These are phyloP conservation scores for Rhynchosporium secalis DNA, from an alignment of 2,329 filamentous ascomycete genomes.

Conservation along the genomic window DNA sequence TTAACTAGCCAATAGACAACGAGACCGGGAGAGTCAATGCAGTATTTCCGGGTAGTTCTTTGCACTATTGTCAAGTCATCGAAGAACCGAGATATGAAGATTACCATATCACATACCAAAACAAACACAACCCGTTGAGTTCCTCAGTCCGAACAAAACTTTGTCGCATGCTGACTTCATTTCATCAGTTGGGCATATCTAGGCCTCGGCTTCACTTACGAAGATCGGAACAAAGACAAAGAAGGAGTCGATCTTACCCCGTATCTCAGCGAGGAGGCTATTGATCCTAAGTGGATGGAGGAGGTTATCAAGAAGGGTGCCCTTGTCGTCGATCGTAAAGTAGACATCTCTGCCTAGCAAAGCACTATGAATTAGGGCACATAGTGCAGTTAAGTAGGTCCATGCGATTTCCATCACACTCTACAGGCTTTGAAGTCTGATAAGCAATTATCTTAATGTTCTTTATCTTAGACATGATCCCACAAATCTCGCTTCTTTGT, in stretches of 20 bases:
- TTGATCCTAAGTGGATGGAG: slow-evolving; percentile 41
- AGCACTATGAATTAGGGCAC: background rate
- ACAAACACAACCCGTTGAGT: slow-evolving; percentile 28
- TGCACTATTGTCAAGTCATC: slow-evolving; percentile 50
- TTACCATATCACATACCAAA: slow-evolving; percentile 46
- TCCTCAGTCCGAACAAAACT: background rate
- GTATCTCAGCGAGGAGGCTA: slow-evolving; percentile 38
- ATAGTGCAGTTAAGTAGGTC: too few relatives aligned
- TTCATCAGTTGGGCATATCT: slow-evolving; percentile 38
- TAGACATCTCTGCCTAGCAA: background rate
- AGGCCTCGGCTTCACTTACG: slow-evolving; percentile 39
- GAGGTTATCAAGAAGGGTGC: slow-evolving; percentile 30
- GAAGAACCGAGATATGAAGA: slow-evolving; percentile 46
- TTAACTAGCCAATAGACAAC: slow-evolving; percentile 39
- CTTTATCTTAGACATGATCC: too few relatives aligned
- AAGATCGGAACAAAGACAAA: slow-evolving; percentile 29
- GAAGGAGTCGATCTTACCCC: slow-evolving; percentile 36
- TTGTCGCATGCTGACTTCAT: slow-evolving; percentile 20
- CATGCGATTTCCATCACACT: too few relatives aligned
- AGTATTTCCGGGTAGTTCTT: slow-evolving; percentile 51
- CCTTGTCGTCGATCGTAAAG: slow-evolving; percentile 18
- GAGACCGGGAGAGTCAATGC: slow-evolving; percentile 48
- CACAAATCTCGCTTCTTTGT: too few relatives aligned
- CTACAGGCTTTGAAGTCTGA: too few relatives aligned
- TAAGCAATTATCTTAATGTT: too few relatives aligned